phyloP scores from a whole-genome alignment of 352 stramenopile genomes.

The Phytophthora parvispora region DNA sequence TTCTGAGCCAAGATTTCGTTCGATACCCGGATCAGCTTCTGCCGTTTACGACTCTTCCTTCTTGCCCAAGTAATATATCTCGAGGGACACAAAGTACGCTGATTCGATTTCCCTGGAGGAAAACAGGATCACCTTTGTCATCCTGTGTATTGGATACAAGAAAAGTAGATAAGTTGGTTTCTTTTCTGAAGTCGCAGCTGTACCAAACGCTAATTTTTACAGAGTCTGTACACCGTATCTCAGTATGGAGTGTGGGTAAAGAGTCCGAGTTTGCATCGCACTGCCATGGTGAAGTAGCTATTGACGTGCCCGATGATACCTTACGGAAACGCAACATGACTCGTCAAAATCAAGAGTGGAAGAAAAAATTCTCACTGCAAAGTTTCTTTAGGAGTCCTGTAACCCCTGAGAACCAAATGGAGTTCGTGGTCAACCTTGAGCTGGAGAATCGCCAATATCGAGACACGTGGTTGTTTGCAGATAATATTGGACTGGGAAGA shows the following conservation, averaged over 20 bases:
- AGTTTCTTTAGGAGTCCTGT: conserved; percentile 80
- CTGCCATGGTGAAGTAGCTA: conserved; percentile 57
- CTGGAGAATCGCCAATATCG: conserved; percentile 60
- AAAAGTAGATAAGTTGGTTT: conserved; percentile 44
- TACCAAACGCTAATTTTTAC: conserved; percentile 79
- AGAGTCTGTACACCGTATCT: conserved; percentile 65
- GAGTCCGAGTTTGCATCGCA: conserved; percentile 70
- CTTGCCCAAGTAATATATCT: conserved; percentile 63
- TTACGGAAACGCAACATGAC: conserved; percentile 60
- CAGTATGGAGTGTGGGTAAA: conserved; percentile 73
- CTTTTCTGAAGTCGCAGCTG: conserved; percentile 55
- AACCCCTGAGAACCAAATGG: conserved; percentile 70
- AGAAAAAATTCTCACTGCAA: conserved; percentile 81
- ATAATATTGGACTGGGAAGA: conserved; percentile 75
- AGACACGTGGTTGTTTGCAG: conserved; percentile 73
- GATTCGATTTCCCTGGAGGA: conserved; percentile 80
- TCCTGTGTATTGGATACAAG: conserved; percentile 40
- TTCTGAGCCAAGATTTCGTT: conserved; percentile 66
- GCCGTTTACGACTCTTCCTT: conserved; percentile 76
- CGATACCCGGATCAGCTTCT: conserved; percentile 81
- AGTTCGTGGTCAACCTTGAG: conserved; percentile 73
- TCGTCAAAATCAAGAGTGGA: conserved; percentile 72
- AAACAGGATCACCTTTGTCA: conserved; percentile 47
- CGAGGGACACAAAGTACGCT: conserved; percentile 64
- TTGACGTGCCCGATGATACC: conserved; percentile 50